phyloP scores from a whole-genome alignment of 208 protist species.

The Borovskyia barvae region DNA sequence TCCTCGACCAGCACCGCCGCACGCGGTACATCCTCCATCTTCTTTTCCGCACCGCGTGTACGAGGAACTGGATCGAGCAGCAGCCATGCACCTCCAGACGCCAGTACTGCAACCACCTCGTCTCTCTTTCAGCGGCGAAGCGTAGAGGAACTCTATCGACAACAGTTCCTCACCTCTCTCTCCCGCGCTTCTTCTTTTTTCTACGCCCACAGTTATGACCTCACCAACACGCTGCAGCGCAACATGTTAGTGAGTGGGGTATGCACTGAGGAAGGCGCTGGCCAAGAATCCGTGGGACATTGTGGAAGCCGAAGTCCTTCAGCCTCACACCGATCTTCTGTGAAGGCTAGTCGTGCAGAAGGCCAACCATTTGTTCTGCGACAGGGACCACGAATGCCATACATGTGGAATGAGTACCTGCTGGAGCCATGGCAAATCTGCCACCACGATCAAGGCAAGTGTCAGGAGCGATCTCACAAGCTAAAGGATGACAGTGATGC shows the following conservation, averaged over 20 bases:
- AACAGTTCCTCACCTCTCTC: constrained; percentile 60
- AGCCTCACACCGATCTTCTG: too few species aligned
- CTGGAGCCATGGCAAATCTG: constrained; percentile 47
- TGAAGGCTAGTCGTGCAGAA: too few species aligned
- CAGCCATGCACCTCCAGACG: not conserved
- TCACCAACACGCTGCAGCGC: constrained; percentile 93
- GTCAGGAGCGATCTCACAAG: not conserved
- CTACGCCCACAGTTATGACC: constrained; percentile 96
- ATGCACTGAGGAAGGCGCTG: too few species aligned
- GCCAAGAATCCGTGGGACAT: not conserved
- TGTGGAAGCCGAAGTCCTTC: not conserved
- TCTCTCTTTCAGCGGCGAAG: constrained; percentile 19
- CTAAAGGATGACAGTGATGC: not conserved
- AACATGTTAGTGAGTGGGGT: constrained; percentile 79
- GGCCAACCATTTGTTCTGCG: too few species aligned
- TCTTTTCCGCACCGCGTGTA: not conserved
- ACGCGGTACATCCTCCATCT: not conserved
- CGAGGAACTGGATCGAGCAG: not conserved
- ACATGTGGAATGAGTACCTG: constrained; percentile 88
- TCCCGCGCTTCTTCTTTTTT: constrained; percentile 87
- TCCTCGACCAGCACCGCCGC: not conserved
- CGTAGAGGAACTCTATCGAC: constrained; percentile 67
- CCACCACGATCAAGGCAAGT: too few species aligned
- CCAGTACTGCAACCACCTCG: constrained; percentile 4
- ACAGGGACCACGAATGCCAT: constrained; percentile 42